These are phyloP conservation scores for Waltergamsia citrina DNA, from an alignment of 2,329 filamentous ascomycete genomes.

Conservation along the genomic window DNA sequence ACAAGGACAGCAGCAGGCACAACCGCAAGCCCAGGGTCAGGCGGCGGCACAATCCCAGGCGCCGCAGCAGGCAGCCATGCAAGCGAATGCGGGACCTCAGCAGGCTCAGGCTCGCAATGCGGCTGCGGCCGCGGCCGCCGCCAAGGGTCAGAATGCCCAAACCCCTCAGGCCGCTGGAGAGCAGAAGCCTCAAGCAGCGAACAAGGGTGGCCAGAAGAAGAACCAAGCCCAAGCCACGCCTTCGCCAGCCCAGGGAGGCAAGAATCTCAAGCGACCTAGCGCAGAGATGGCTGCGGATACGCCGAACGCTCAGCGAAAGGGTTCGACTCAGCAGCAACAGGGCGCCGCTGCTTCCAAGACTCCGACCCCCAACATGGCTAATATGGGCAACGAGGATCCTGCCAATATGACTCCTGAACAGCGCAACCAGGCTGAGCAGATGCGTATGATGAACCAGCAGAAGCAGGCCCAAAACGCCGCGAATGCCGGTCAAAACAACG, in stretches of 20 bases:
- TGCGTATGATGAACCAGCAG: conserved; percentile 13
- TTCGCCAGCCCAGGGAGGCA: conserved; percentile 27
- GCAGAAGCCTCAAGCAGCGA: conserved; percentile 1
- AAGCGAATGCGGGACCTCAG: conserved; percentile 5
- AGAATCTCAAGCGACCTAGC: conserved; percentile 41
- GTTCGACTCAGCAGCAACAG: conserved; percentile 10
- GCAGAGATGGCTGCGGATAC: conserved; percentile 21
- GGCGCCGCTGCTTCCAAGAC: neutral
- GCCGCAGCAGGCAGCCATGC: conserved; percentile 18
- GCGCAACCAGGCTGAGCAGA: conserved; percentile 31
- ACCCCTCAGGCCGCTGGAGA: conserved; percentile 1
- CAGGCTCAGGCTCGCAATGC: neutral
- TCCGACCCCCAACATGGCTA: neutral
- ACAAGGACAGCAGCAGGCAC: conserved; percentile 11
- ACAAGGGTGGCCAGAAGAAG: conserved; percentile 1
- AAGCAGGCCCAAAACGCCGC: conserved; percentile 5
- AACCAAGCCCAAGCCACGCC: conserved; percentile 16
- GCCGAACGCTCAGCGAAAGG: conserved; percentile 9
- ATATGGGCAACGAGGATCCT: conserved; percentile 17
- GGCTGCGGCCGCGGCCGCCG: neutral
- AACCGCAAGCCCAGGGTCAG: conserved; percentile 25
- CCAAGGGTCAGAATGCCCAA: conserved; percentile 3
- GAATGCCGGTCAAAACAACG: neutral
- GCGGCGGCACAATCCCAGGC: neutral
- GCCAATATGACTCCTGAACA: conserved; percentile 34